These are phyloP conservation scores for Aspergillus ruber DNA, from an alignment of 2,329 filamentous ascomycete genomes.

Conservation along the genomic window DNA sequence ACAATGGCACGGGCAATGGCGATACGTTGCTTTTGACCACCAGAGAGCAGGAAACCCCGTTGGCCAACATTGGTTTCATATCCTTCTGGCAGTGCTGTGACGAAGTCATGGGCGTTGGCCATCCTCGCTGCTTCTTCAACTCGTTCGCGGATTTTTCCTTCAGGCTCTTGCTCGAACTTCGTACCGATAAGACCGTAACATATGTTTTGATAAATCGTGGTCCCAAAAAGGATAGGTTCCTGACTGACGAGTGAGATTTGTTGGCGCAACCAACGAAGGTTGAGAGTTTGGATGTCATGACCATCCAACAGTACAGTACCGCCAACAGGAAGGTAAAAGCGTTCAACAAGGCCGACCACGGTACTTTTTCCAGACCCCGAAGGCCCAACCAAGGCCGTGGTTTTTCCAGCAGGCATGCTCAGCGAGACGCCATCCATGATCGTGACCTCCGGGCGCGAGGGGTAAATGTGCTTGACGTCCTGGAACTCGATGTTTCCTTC, in stretches of 20 bases:
- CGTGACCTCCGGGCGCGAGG: slow-evolving; percentile 80
- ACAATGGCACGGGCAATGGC: slow-evolving; percentile 88
- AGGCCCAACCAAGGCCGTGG: slow-evolving; percentile 85
- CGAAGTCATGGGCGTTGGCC: slow-evolving; percentile 92
- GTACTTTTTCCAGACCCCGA: slow-evolving; percentile 94
- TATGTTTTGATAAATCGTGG: slow-evolving; percentile 85
- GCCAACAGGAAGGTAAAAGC: slow-evolving; percentile 85
- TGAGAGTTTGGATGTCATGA: slow-evolving; percentile 70
- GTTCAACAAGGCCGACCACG: slow-evolving; percentile 84
- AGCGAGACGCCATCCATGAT: slow-evolving; percentile 82
- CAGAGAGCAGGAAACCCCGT: slow-evolving; percentile 83
- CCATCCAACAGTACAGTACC: slow-evolving; percentile 77
- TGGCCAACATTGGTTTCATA: slow-evolving; percentile 96
- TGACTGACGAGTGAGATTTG: slow-evolving; percentile 91
- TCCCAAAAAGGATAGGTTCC: slow-evolving; percentile 84
- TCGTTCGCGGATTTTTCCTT: slow-evolving; percentile 63
- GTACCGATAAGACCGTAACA: slow-evolving; percentile 86
- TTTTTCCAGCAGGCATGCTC: slow-evolving; percentile 77
- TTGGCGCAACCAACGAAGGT: slow-evolving; percentile 83
- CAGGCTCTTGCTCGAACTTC: slow-evolving; percentile 59
- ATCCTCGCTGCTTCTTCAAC: slow-evolving; percentile 77
- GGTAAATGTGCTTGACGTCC: slow-evolving; percentile 87
- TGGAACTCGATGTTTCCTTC: slow-evolving; percentile 74
- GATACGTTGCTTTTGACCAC: slow-evolving; percentile 95
- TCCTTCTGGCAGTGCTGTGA: slow-evolving; percentile 71